phyloP scores from a whole-genome alignment of 2,329 filamentous ascomycete species.

The Pseudocercospora fijiensis region DNA sequence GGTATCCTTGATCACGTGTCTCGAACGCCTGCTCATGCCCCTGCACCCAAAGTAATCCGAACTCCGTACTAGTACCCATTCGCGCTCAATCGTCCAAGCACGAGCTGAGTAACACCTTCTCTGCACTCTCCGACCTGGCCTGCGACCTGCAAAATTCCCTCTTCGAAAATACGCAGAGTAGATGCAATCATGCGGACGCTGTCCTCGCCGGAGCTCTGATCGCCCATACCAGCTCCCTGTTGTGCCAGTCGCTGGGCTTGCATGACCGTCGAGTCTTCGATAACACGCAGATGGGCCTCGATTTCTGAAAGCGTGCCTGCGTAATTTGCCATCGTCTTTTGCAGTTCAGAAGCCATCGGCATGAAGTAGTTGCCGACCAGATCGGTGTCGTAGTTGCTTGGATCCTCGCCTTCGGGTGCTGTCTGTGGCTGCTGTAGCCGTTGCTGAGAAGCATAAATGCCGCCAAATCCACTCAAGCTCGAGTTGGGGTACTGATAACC shows the following conservation, averaged over 20 bases:
- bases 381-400: conserved; percentile 43
- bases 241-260: conserved; percentile 45
- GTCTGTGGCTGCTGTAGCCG: conserved; percentile 21
- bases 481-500: conserved; percentile 55
- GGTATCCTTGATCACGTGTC: neutral
- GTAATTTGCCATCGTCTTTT: conserved; percentile 43
- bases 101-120: conserved; percentile 49
- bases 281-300: conserved; percentile 50
- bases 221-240: conserved; percentile 28
- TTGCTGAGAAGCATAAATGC: conserved; percentile 24
- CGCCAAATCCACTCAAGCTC: conserved; percentile 27
- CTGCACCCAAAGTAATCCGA: neutral
- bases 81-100: conserved; percentile 31
- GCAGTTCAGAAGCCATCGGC: conserved; percentile 43
- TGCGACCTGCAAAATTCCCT: conserved; percentile 50
- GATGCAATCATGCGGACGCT: conserved; percentile 41
- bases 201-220: conserved; percentile 29
- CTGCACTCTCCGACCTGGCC: conserved; percentile 49
- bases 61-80: neutral
- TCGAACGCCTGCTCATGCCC: neutral
- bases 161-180: conserved; percentile 50
- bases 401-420: conserved; percentile 19
- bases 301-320: conserved; percentile 48
- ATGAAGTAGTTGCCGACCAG: conserved; percentile 49
- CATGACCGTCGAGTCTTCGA: conserved; percentile 47